phyloP scores from a whole-genome alignment of 2,329 filamentous ascomycete genomes.

The Fulvia fulva region DNA sequence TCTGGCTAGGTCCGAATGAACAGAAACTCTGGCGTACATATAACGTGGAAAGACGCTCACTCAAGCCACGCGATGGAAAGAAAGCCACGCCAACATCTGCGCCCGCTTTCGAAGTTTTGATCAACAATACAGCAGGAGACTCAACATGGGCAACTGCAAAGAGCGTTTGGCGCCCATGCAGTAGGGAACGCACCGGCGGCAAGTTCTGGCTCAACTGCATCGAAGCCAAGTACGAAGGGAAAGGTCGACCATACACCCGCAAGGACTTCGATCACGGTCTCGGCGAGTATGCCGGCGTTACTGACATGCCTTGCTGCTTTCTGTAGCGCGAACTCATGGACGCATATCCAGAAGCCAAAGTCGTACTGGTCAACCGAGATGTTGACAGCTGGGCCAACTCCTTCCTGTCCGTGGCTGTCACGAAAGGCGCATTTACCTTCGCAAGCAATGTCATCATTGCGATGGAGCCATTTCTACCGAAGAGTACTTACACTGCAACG shows the following conservation, averaged over 20 bases:
- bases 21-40: too few species aligned
- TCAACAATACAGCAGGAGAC: too few species aligned
- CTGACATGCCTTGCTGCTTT: neutral
- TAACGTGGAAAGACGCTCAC: too few species aligned
- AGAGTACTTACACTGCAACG: neutral
- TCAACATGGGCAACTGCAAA: too few species aligned
- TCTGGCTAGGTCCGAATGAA: too few species aligned
- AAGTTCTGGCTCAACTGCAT: neutral
- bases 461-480: neutral
- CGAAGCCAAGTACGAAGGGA: neutral
- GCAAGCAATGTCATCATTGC: neutral
- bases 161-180: too few species aligned
- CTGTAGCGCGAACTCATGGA: conserved; percentile 21
- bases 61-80: too few species aligned
- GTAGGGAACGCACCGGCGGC: neutral
- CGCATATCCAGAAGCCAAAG: conserved; percentile 26
- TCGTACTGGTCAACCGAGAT: conserved; percentile 23
- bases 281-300: conserved; percentile 1
- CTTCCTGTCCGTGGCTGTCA: neutral
- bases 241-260: neutral
- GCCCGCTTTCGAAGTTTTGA: too few species aligned
- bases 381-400: conserved; percentile 22
- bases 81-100: too few species aligned
- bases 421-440: neutral
- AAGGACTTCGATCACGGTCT: conserved; percentile 1